Evolutionary conservation across 2,329 filamentous ascomycete species (phyloP).

Genomic region (Saccharata proteae): DNA sequence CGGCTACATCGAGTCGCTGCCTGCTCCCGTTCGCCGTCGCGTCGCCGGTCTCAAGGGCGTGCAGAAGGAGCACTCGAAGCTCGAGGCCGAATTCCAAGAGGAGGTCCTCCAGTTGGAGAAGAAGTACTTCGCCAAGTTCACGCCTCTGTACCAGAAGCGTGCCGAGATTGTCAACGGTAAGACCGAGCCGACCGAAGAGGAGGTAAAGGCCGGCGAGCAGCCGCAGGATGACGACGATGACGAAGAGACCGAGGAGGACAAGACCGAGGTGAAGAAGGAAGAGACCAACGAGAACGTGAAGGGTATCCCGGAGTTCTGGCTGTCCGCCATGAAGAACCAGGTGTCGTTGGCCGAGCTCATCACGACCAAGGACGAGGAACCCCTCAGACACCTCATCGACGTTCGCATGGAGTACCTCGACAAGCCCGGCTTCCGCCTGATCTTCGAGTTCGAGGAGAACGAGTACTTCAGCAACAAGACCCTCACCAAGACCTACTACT

Average conservation of each 20-base stretch:
- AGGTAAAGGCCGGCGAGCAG: slow-evolving; percentile 77
- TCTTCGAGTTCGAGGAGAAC: slow-evolving; percentile 94
- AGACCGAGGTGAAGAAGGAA: slow-evolving; percentile 46
- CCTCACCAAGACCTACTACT: slow-evolving; percentile 96
- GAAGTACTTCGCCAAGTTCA: slow-evolving; percentile 99
- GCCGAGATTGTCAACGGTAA: slow-evolving; percentile 82
- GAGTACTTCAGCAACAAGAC: slow-evolving; percentile 96
- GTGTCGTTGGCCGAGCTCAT: slow-evolving; percentile 96
- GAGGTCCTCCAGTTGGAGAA: slow-evolving; percentile 97
- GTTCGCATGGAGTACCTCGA: slow-evolving; percentile 99
- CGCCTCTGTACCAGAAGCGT: slow-evolving; percentile 91
- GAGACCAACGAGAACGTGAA: slow-evolving; percentile 44
- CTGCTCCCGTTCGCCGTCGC: slow-evolving; percentile 76
- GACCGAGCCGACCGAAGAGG: slow-evolving; percentile 72
- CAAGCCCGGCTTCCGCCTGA: slow-evolving; percentile 92
- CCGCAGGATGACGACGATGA: slow-evolving; percentile 56
- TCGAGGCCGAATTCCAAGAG: slow-evolving; percentile 97
- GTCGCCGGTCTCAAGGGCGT: slow-evolving; percentile 94
- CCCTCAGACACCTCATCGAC: slow-evolving; percentile 78
- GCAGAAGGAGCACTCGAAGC: slow-evolving; percentile 96
- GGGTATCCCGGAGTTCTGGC: slow-evolving; percentile 98
- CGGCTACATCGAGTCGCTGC: slow-evolving; percentile 94
- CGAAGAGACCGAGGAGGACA: slow-evolving; percentile 40
- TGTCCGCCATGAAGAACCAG: slow-evolving; percentile 99
- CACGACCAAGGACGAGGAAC: slow-evolving; percentile 90